These are phyloP conservation scores for Gonium pectorale DNA, from an alignment of 139 green algal species.

Conservation along the genomic window DNA sequence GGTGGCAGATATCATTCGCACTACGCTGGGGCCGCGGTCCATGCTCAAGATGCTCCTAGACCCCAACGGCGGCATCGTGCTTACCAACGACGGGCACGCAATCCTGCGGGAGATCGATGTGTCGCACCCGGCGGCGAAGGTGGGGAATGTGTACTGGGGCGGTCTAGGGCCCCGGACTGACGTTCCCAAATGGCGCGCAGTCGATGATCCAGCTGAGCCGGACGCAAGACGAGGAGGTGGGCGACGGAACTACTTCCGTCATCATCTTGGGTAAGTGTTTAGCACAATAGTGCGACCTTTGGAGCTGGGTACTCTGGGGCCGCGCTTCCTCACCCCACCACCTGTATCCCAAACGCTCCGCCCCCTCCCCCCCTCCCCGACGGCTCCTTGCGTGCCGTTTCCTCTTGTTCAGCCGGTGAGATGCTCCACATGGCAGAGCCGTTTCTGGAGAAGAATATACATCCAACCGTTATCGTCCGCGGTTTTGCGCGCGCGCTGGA, in stretches of 20 bases:
- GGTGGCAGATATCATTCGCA: constrained; percentile 98
- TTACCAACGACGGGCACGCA: constrained; percentile 99
- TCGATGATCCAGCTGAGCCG: constrained; percentile 98
- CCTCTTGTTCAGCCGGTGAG: constrained; percentile 88
- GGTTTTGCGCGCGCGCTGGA: constrained; percentile 91
- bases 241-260: constrained; percentile 98
- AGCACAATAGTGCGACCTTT: too few species aligned
- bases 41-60: constrained; percentile 99
- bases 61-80: constrained; percentile 94
- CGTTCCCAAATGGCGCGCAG: constrained; percentile 60
- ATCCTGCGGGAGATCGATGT: constrained; percentile 99
- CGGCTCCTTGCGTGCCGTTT: too few species aligned
- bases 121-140: constrained; percentile 96
- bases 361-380: too few species aligned
- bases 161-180: neutral
- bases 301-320: too few species aligned
- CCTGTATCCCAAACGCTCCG: too few species aligned
- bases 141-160: constrained; percentile 10
- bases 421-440: constrained; percentile 95
- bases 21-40: constrained; percentile 94
- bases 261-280: constrained; percentile 91
- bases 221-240: constrained; percentile 99
- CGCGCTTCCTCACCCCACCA: too few species aligned
- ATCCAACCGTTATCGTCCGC: constrained; percentile 97
- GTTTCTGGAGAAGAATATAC: constrained; percentile 93